These are phyloP conservation scores for Suhomyces guaymorum DNA, from an alignment of 1,139 yeast species.

Conservation along the genomic window DNA sequence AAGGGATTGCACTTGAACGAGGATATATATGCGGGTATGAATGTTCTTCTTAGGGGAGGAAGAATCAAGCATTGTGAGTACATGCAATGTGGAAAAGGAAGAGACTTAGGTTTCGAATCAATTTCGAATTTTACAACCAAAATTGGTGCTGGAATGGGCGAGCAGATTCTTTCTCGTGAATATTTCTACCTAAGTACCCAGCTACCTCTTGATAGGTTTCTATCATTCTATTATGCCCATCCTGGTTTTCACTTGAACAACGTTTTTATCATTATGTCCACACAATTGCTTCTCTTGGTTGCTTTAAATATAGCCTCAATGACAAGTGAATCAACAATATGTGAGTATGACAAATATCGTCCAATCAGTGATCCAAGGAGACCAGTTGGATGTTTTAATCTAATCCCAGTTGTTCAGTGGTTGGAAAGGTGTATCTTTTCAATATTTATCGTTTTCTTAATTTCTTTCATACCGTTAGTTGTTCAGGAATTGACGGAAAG, in stretches of 20 bases:
- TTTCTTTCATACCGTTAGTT: constrained; percentile 92
- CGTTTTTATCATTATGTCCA: constrained; percentile 90
- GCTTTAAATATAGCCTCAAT: constrained; percentile 88
- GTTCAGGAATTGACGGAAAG: constrained; percentile 97
- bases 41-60: constrained; percentile 95
- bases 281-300: constrained; percentile 90
- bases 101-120: constrained; percentile 99
- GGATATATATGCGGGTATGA: constrained; percentile 99
- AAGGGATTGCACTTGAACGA: constrained; percentile 98
- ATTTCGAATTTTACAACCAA: constrained; percentile 97
- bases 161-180: constrained; percentile 97
- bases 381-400: constrained; percentile 94
- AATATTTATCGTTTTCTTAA: constrained; percentile 97
- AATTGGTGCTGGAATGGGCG: constrained; percentile 99
- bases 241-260: constrained; percentile 99
- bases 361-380: constrained; percentile 83
- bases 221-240: constrained; percentile 97
- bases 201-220: constrained; percentile 93
- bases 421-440: constrained; percentile 95
- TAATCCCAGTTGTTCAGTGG: constrained; percentile 92
- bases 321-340: constrained; percentile 85
- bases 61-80: constrained; percentile 98
- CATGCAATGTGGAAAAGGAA: constrained; percentile 99
- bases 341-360: constrained; percentile 78
- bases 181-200: constrained; percentile 97